Base-by-base conservation (phyloP, 768 basidiomycete species). In the Auriscalpium microsporum region DNA sequence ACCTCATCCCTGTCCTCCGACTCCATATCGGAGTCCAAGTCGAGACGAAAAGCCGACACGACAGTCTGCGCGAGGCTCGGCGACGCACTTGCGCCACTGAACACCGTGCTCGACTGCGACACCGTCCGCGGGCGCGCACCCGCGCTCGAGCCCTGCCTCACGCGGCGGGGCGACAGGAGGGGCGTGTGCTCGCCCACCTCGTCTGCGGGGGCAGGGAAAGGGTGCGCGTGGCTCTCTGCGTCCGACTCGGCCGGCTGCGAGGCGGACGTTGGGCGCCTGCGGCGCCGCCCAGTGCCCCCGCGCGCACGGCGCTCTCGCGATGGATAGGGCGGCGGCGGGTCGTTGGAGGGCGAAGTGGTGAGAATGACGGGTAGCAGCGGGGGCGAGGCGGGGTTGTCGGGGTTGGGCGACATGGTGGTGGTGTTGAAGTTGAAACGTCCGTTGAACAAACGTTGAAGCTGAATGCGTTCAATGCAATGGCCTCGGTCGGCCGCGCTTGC, bases 251-350 rank as follows among this genome's bases (percentile, higher is more conserved):
- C 69, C 38, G 40, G 19, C 8, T 14, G 40, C 55, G 47, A 70
- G 64, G 50, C 71, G 68, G 52, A 55, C 13, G 64, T 60, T 40
- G 40, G 66, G 61, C 67, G 68, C 56, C 65, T n/a, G 69, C 7
- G 61, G 48, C 62, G 48, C 23, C 70, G 71, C 28, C 5, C 28
- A 28, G 28, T 28, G 51, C 65, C 60, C 46, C 70, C 56, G 52
- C 75, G 69, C 8, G 68, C 54, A 38, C 78, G 77, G 19, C 80
- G 72, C 56, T 75, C 64, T 17, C 67, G 70, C 1, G 75, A 72
- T 17, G 84, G 86, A 67, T 88, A 88, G 2, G 86, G 86, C 0
- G 86, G 86, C 10, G 86, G 86, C 3, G 86, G 86, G 60, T 88
- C 86, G 10, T 68, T 55, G 6, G 67, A 63, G 2, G 58, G 45